phyloP scores from a whole-genome alignment of 1,139 yeast genomes.

The Groenewaldozyma sp. region DNA sequence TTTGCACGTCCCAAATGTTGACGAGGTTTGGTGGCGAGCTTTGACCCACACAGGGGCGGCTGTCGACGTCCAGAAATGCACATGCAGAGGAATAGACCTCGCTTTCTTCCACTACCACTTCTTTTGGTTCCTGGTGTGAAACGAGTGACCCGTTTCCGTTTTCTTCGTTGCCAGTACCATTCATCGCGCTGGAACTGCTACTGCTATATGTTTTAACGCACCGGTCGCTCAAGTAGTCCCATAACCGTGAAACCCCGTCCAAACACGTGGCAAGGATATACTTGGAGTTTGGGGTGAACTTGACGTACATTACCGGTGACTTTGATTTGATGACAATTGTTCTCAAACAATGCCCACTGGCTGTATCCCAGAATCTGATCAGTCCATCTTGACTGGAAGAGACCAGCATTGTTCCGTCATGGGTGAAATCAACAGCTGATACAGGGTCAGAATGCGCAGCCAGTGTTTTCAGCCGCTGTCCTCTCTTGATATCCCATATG shows the following conservation, averaged over 20 bases:
- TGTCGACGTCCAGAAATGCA: conserved; percentile 24
- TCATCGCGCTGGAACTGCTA: conserved; percentile 4
- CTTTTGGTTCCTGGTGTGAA: too few species aligned
- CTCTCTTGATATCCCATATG: conserved; percentile 77
- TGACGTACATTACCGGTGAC: conserved; percentile 60
- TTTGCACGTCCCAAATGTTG: conserved; percentile 67
- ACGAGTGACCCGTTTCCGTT: background rate
- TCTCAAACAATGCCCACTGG: conserved; percentile 83
- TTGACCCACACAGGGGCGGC: conserved; percentile 40
- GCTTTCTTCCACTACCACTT: conserved; percentile 32
- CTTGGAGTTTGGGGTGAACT: conserved; percentile 74
- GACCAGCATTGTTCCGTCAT: conserved; percentile 75
- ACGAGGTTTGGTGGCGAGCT: conserved; percentile 54
- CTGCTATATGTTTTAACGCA: conserved; percentile 27
- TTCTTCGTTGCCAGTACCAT: conserved; percentile 4
- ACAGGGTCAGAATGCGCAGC: conserved; percentile 95
- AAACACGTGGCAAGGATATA: conserved; percentile 70
- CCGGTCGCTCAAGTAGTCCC: conserved; percentile 46
- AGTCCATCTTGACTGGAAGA: conserved; percentile 90
- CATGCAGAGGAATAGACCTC: conserved; percentile 18
- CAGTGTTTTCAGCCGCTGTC: conserved; percentile 63
- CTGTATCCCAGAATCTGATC: conserved; percentile 77
- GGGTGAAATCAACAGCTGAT: conserved; percentile 58
- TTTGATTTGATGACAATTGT: conserved; percentile 54
- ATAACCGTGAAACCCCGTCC: conserved; percentile 73